Evolutionary conservation across 108 stramenopile species (phyloP).

Genomic region (Cylindrotheca fusiformis): DNA sequence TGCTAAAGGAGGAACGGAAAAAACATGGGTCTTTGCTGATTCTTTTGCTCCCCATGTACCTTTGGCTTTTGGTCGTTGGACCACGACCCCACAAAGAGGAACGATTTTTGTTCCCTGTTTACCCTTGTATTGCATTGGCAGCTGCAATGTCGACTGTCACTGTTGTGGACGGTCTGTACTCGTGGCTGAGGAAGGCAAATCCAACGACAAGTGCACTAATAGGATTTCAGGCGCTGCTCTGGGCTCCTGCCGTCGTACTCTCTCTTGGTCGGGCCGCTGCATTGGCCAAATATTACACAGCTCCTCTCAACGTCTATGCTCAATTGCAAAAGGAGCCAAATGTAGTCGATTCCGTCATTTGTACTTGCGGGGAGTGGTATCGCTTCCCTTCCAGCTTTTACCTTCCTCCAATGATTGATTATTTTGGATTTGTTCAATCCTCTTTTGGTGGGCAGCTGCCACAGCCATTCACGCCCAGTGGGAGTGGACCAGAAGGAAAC

Average conservation of each 20-base stretch:
- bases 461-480: conserved; percentile 70
- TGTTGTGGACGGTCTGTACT: conserved; percentile 1
- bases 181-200: conserved; percentile 1
- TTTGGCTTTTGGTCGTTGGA: conserved; percentile 84
- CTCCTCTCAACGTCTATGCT: conserved; percentile 69
- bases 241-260: conserved; percentile 37
- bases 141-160: conserved; percentile 36
- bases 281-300: conserved; percentile 67
- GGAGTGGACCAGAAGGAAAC: conserved; percentile 36
- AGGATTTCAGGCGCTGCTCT: conserved; percentile 16
- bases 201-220: conserved; percentile 13
- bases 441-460: conserved; percentile 91
- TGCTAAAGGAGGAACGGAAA: conserved; percentile 7
- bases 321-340: conserved; percentile 13
- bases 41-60: conserved; percentile 52
- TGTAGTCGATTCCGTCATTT: conserved; percentile 42
- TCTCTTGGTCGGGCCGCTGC: conserved; percentile 64
- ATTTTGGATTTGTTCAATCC: conserved; percentile 79
- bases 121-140: conserved; percentile 68
- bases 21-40: conserved; percentile 17
- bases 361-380: conserved; percentile 97
- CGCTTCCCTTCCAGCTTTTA: conserved; percentile 91
- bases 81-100: conserved; percentile 97
- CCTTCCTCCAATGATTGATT: conserved; percentile 54
- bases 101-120: conserved; percentile 91